phyloP scores from a whole-genome alignment of 768 basidiomycete species.

The Kwoniella newhampshirensis region DNA sequence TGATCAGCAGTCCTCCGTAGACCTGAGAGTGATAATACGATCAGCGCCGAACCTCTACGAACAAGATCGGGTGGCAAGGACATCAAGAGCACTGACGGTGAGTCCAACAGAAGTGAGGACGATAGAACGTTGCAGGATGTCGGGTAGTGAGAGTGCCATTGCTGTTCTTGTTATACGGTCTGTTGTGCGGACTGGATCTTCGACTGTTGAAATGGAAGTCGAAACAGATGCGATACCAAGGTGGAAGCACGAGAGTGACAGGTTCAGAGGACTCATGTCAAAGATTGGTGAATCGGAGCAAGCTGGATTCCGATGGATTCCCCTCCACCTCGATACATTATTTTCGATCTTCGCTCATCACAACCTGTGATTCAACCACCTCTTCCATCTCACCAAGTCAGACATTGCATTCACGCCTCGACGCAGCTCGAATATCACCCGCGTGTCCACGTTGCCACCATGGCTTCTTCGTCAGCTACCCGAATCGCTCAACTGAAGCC shows the following conservation, averaged over 20 bases:
- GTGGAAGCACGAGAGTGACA: background rate
- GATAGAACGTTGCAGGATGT: conserved; percentile 18
- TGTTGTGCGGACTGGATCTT: background rate
- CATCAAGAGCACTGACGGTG: conserved; percentile 22
- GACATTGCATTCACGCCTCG: background rate
- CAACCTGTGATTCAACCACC: background rate
- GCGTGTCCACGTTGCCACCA: background rate
- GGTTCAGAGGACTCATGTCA: background rate
- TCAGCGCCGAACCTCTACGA: background rate
- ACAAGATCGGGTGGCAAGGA: background rate
- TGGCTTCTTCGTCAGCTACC: conserved; percentile 14
- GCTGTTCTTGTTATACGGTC: background rate
- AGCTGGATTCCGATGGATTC: background rate
- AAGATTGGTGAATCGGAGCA: background rate
- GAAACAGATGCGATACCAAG: background rate
- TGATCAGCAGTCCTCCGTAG: conserved; percentile 20
- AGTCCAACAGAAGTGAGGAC: conserved; percentile 26
- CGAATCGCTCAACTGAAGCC: conserved; percentile 32
- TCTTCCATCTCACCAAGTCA: background rate
- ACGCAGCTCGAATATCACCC: background rate
- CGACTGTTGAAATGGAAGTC: background rate
- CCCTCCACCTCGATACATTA: conserved; percentile 8
- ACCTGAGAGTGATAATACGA: background rate
- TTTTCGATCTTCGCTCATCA: background rate
- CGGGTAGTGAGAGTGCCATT: conserved; percentile 18